A percentile compares a stretch with the other conserved stretches of the same genome.
Evolutionary conservation across 495 filamentous ascomycete species (phyloP).

Genomic region (Lasiosphaeria ovina): DNA sequence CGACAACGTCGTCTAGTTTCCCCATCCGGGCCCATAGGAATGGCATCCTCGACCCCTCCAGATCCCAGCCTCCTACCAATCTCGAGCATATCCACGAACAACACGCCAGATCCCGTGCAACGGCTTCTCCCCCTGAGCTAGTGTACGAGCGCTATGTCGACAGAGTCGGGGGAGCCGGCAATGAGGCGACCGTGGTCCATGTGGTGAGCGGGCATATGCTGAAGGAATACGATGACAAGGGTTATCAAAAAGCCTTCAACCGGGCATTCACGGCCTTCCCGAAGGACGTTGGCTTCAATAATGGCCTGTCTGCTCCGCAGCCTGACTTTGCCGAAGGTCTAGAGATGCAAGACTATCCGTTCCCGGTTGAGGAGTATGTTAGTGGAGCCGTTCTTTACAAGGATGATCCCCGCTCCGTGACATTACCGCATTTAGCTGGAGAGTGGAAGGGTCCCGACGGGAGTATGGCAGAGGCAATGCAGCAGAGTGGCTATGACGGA

Average conservation of each 20-base stretch:
- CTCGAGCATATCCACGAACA: constrained; percentile 25
- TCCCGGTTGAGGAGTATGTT: constrained; percentile 26
- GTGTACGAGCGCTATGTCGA: constrained; percentile 20
- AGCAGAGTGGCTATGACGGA: constrained; percentile 28
- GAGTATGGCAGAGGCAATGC: constrained; percentile 21
- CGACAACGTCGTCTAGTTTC: background rate
- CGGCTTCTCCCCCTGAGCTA: constrained; percentile 25
- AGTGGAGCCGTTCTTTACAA: constrained; percentile 25
- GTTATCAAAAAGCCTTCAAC: constrained; percentile 20
- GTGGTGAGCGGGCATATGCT: constrained; percentile 14
- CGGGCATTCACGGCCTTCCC: constrained; percentile 22
- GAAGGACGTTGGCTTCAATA: constrained; percentile 25
- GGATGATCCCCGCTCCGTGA: constrained; percentile 23
- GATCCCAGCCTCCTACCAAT: constrained; percentile 25
- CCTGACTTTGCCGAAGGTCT: constrained; percentile 29
- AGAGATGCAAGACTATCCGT: constrained; percentile 23
- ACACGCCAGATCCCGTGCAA: constrained; percentile 21
- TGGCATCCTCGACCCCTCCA: constrained; percentile 22
- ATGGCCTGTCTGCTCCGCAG: constrained; percentile 27
- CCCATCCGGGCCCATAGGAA: constrained; percentile 13
- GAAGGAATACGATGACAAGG: constrained; percentile 21
- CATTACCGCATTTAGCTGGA: constrained; percentile 29
- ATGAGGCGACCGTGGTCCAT: constrained; percentile 25
- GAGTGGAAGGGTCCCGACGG: constrained; percentile 26
- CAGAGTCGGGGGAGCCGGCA: constrained; percentile 18